Percentiles rank a stretch among this genome's conserved stretches.
phyloP scores from a whole-genome alignment of 2,329 filamentous ascomycete species.

The Juglanconis sp. region DNA sequence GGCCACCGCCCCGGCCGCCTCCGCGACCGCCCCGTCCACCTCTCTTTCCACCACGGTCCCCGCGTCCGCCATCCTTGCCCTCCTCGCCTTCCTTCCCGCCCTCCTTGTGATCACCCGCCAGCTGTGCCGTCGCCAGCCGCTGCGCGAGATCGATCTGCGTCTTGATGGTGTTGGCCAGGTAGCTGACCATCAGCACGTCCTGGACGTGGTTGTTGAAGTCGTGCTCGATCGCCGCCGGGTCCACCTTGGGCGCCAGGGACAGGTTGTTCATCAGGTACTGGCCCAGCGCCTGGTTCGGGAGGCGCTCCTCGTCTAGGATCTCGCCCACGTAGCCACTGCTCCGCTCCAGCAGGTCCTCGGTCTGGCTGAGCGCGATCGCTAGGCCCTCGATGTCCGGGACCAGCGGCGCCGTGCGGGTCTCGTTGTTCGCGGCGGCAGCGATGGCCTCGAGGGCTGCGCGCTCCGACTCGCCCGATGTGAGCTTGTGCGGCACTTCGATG shows the following conservation, averaged over 20 bases:
- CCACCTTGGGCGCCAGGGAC: conserved; percentile 91
- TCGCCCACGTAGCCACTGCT: conserved; percentile 90
- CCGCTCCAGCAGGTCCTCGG: conserved; percentile 83
- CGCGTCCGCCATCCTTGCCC: conserved; percentile 42
- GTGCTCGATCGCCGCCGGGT: conserved; percentile 82
- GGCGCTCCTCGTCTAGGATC: conserved; percentile 88
- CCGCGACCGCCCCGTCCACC: conserved; percentile 36
- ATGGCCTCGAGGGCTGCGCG: conserved; percentile 73
- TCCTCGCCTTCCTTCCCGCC: conserved; percentile 38
- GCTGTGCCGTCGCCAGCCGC: conserved; percentile 77
- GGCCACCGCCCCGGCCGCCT: conserved; percentile 45
- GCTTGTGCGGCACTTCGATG: conserved; percentile 93
- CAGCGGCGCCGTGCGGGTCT: conserved; percentile 69
- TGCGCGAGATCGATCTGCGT: conserved; percentile 98
- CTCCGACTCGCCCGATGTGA: conserved; percentile 71
- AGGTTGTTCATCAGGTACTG: conserved; percentile 95
- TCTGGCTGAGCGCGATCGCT: conserved; percentile 81
- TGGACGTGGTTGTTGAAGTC: conserved; percentile 99
- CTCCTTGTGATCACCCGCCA: conserved; percentile 50
- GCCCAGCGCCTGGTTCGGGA: conserved; percentile 85
- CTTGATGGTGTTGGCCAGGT: conserved; percentile 96
- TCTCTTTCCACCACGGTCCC: conserved; percentile 42
- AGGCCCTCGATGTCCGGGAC: conserved; percentile 87
- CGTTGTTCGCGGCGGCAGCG: conserved; percentile 73
- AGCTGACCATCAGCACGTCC: conserved; percentile 96